Evolutionary conservation across 2,329 filamentous ascomycete species (phyloP).

Genomic region (Cercospora sp.): DNA sequence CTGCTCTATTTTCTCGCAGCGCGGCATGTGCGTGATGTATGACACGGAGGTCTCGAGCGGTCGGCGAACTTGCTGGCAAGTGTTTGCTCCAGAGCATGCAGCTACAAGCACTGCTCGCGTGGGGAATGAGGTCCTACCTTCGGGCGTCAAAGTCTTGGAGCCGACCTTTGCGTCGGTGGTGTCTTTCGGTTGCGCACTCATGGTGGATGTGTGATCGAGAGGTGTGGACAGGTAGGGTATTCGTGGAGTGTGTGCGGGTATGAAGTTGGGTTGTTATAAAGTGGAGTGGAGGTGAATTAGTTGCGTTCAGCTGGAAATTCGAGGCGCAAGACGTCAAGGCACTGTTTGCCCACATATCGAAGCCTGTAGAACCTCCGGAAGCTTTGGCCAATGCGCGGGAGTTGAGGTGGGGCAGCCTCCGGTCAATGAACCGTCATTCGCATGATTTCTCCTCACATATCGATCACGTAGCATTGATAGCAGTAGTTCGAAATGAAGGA

Average conservation of each 20-base stretch:
- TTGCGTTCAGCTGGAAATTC: conserved; percentile 7
- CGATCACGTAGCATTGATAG: background rate
- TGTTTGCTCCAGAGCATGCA: background rate
- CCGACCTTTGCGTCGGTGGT: conserved; percentile 38
- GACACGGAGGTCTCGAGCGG: background rate
- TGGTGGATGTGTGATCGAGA: conserved; percentile 17
- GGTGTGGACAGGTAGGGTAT: conserved; percentile 15
- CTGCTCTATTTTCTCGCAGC: background rate
- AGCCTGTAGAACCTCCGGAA: background rate
- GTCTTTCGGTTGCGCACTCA: conserved; percentile 37
- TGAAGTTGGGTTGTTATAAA: conserved; percentile 10
- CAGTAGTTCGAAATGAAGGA: too few relatives aligned
- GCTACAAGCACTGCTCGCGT: background rate
- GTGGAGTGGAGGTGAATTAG: background rate
- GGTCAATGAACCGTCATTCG: background rate
- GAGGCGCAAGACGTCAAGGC: conserved; percentile 7
- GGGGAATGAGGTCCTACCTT: conserved; percentile 33
- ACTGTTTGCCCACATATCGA: conserved; percentile 1
- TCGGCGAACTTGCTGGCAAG: background rate
- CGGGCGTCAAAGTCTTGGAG: conserved; percentile 40
- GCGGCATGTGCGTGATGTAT: too few relatives aligned
- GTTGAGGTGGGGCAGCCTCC: background rate
- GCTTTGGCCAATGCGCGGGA: background rate
- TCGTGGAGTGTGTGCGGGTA: background rate
- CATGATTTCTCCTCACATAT: background rate